Base-by-base conservation (phyloP, 2,329 filamentous ascomycete genomes). In the Fragosphaeria purpurea region DNA sequence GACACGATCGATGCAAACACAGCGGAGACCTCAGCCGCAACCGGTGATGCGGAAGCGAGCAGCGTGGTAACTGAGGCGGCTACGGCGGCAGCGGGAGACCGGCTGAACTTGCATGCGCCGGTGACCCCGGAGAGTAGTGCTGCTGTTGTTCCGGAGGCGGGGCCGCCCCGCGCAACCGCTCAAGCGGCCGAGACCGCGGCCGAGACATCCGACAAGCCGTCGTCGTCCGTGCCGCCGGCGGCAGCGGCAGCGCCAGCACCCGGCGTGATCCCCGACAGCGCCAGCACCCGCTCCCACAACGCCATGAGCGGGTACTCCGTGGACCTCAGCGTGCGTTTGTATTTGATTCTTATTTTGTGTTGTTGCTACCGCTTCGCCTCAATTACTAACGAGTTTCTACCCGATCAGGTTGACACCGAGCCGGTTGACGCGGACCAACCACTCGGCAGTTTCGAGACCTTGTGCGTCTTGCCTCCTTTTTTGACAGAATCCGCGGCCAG, bases 271-370 rank as follows among this genome's bases (percentile, higher is more conserved):
- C 7, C 45, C n/a, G n/a, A 39, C 7, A 35, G 4, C 33, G 33
- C 44, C 35, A 46, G 35, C 22, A 12, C 40, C 37, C 4, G 34
- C 12, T 53, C 51, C 1, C 13, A 48, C 13, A 47, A 50, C 12
- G 48, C 48, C 22, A 51, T 53, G 52, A 49, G 49, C 34, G 49
- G 49, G n/a, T 53, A 51, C 41, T 49, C 52, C 5, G 13, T 51
- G 13, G 46, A 32, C 9, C 35, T 53, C n/a, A 47, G 39, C n/a
- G 47, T 47, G 30, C 13, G 31, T 40, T 30, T 37, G 30, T 30
- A n/a, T 40, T 30, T 37, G 35, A 7, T 37, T 11, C 35, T 37
- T 37, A 7, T 1, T 37, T 11, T 11, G 11, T 37, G 2, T 37
- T 37, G 7, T 37, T 37, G 22, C 42, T 13, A 5, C 42, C 6